Evolutionary conservation across 768 basidiomycete genomes (phyloP).

Genomic region (Russula emetica): DNA sequence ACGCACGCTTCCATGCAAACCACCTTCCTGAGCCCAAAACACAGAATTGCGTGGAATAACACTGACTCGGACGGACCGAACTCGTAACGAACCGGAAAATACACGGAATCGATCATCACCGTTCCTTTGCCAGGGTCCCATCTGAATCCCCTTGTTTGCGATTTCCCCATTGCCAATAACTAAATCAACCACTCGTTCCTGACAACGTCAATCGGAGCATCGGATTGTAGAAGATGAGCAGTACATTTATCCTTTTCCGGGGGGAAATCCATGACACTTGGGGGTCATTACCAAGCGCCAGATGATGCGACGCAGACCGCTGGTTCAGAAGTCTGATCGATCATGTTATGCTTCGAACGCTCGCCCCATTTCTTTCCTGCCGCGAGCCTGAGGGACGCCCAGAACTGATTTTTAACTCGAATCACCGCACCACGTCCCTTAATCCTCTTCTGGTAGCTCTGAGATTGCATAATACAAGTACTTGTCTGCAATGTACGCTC

Average conservation of each 20-base stretch:
- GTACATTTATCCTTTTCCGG: too few species aligned
- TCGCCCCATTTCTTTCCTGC: not conserved
- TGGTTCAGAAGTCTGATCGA: not conserved
- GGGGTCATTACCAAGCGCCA: not conserved
- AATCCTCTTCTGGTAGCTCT: not conserved
- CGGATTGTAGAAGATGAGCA: too few species aligned
- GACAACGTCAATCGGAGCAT: too few species aligned
- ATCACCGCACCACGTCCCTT: not conserved
- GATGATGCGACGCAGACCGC: not conserved
- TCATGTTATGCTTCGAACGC: not conserved
- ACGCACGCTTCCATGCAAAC: not conserved
- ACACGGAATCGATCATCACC: not conserved
- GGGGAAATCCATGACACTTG: too few species aligned
- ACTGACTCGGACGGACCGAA: too few species aligned
- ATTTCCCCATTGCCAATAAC: not conserved
- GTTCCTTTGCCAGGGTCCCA: not conserved
- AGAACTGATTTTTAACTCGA: not conserved
- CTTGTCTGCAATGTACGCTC: not conserved
- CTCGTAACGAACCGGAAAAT: not conserved
- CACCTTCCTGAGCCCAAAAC: constrained; percentile 1
- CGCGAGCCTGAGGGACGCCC: not conserved
- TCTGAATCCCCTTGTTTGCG: not conserved
- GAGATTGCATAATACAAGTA: not conserved
- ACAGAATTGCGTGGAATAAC: constrained; percentile 12
- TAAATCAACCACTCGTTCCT: too few species aligned